These are phyloP conservation scores for Amoebophrya sp. DNA, from an alignment of 169 alveolate genomes.

Conservation along the genomic window DNA sequence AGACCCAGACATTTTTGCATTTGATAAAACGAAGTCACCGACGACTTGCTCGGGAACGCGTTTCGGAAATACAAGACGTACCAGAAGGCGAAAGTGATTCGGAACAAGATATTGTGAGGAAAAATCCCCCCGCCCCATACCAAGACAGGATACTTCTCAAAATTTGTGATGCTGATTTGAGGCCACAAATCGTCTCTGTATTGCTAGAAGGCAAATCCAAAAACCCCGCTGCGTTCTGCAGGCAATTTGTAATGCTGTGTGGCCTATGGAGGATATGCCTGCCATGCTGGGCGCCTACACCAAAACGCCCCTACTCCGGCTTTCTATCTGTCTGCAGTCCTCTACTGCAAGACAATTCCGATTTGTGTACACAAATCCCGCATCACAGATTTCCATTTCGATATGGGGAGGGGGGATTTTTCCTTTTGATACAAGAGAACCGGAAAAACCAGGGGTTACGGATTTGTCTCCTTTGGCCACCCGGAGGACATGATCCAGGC, in stretches of 20 bases:
- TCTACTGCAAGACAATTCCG: too few relatives aligned
- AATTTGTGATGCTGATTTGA: too few relatives aligned
- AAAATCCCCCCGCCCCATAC: conserved; percentile 46
- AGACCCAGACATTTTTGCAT: too few relatives aligned
- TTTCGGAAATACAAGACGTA: conserved; percentile 86
- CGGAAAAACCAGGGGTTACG: conserved; percentile 42
- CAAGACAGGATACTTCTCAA: conserved; percentile 76
- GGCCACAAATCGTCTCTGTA: background rate
- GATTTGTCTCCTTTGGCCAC: conserved; percentile 72
- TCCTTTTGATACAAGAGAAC: too few relatives aligned
- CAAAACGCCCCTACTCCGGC: background rate
- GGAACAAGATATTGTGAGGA: conserved; percentile 84
- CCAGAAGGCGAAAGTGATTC: conserved; percentile 68
- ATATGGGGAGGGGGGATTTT: too few relatives aligned
- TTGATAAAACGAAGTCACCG: conserved; percentile 95
- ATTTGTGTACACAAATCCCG: too few relatives aligned
- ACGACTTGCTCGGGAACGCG: conserved; percentile 85
- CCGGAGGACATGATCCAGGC: conserved; percentile 75
- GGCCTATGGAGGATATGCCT: background rate
- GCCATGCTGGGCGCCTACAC: background rate
- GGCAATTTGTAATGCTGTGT: background rate
- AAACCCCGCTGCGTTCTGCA: background rate
- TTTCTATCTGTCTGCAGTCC: background rate
- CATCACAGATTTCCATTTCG: too few relatives aligned
- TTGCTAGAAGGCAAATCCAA: background rate